Percentiles rank a stretch among this genome's conserved stretches.
Evolutionary conservation across 352 stramenopile genomes (phyloP).

Genomic region (Phytophthora lateralis): DNA sequence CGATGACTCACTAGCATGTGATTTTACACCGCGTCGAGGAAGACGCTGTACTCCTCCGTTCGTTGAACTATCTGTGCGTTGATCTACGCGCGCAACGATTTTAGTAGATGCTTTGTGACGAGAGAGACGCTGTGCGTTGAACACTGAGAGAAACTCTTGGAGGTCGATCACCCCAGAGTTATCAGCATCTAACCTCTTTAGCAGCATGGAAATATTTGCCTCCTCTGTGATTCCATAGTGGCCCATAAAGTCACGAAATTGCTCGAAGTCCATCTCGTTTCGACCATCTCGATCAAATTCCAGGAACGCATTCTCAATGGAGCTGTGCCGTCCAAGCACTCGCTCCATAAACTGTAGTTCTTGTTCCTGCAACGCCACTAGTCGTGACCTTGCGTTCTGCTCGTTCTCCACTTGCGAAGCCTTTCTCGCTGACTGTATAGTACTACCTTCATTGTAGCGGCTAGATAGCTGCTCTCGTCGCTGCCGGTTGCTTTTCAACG

Average conservation of each 20-base stretch:
- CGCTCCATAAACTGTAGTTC: constrained; percentile 59
- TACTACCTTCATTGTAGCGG: not conserved
- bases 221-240: constrained; percentile 63
- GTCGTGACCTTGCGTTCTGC: constrained; percentile 20
- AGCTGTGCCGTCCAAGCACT: constrained; percentile 46
- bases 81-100: not conserved
- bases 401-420: constrained; percentile 18
- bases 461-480: constrained; percentile 1
- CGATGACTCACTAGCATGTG: not conserved
- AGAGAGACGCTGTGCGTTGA: constrained; percentile 42
- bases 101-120: constrained; percentile 28
- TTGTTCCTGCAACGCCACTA: constrained; percentile 46
- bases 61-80: not conserved
- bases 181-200: constrained; percentile 54
- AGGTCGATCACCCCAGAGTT: constrained; percentile 55
- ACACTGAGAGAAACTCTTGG: constrained; percentile 61
- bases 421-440: constrained; percentile 4
- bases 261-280: constrained; percentile 56
- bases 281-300: constrained; percentile 41
- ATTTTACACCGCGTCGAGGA: not conserved
- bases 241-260: constrained; percentile 61
- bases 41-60: constrained; percentile 5
- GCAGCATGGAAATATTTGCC: constrained; percentile 46
- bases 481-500: constrained; percentile 18
- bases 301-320: constrained; percentile 50